Percentiles rank a stretch among this genome's conserved stretches.
Conservation (phyloP, 257 asterid species). For the Fraxinus cuspidata region DNA sequence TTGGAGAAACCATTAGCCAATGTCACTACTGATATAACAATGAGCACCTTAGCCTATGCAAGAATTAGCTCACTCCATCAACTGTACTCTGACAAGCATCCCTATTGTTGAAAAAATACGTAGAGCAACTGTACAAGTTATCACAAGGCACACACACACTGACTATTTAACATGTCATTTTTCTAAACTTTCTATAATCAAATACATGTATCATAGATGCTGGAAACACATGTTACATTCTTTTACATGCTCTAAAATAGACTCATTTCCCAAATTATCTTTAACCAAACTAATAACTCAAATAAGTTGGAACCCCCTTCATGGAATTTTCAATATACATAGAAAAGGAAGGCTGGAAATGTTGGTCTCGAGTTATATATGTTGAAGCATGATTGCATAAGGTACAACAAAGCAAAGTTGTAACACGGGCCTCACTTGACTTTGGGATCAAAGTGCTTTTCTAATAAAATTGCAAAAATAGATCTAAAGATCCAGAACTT, state of each 20-base stretch:
- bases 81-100: not conserved
- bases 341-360: not conserved
- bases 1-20: not conserved
- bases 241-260: not conserved
- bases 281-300: not conserved
- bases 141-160: not conserved
- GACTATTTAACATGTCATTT: not conserved
- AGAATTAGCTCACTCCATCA: not conserved
- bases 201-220: not conserved
- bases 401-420: not conserved
- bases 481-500: not conserved
- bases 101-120: not conserved
- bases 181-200: not conserved
- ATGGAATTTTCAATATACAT: not conserved
- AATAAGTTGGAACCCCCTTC: not conserved
- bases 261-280: not conserved
- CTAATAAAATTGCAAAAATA: no score
- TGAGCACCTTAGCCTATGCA: not conserved
- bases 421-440: not conserved
- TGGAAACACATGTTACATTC: not conserved
- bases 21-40: not conserved
- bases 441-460: no score
- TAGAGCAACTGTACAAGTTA: not conserved
- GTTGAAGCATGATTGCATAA: not conserved
- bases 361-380: not conserved